A percentile compares a stretch with the other conserved stretches of the same genome.
These are phyloP conservation scores for Lasiodiplodia gonubiensis DNA, from an alignment of 2,329 filamentous ascomycete genomes.

Conservation along the genomic window DNA sequence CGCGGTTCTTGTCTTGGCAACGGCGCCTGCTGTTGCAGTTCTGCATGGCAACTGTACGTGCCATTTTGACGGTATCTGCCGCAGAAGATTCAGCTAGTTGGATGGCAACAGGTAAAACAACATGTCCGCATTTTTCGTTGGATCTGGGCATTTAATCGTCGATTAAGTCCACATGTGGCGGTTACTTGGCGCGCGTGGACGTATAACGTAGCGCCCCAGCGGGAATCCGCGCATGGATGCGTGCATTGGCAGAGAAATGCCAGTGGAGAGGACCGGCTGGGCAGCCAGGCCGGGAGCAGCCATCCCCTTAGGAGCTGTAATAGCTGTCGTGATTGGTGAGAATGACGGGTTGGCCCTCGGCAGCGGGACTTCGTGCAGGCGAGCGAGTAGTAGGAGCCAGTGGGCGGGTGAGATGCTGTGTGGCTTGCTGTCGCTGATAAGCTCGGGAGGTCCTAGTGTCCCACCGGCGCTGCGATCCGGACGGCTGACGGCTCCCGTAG, in stretches of 20 bases:
- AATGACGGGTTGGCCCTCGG: slow-evolving; percentile 4
- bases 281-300: not conserved
- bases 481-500: slow-evolving; percentile 3
- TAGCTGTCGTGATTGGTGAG: slow-evolving; percentile 2
- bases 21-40: not conserved
- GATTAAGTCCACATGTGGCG: not conserved
- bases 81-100: not conserved
- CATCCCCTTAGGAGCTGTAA: slow-evolving; percentile 4
- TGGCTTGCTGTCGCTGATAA: slow-evolving; percentile 22
- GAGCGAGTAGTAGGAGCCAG: slow-evolving; percentile 12
- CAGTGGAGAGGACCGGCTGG: slow-evolving; percentile 14
- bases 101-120: not conserved
- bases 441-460: slow-evolving; percentile 3
- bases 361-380: slow-evolving; percentile 22
- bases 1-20: slow-evolving; percentile 7
- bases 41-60: slow-evolving; percentile 4
- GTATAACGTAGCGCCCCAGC: slow-evolving; percentile 6
- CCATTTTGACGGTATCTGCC: not conserved
- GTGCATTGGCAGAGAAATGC: slow-evolving; percentile 6
- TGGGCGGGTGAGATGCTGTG: slow-evolving; percentile 14
- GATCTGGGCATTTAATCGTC: slow-evolving; percentile 6
- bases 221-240: slow-evolving; percentile 16
- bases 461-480: not conserved
- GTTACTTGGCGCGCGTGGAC: not conserved
- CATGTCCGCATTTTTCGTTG: not conserved